Conservation (phyloP, 2,329 filamentous ascomycete species). For the Pseudodiploospora longispora region DNA sequence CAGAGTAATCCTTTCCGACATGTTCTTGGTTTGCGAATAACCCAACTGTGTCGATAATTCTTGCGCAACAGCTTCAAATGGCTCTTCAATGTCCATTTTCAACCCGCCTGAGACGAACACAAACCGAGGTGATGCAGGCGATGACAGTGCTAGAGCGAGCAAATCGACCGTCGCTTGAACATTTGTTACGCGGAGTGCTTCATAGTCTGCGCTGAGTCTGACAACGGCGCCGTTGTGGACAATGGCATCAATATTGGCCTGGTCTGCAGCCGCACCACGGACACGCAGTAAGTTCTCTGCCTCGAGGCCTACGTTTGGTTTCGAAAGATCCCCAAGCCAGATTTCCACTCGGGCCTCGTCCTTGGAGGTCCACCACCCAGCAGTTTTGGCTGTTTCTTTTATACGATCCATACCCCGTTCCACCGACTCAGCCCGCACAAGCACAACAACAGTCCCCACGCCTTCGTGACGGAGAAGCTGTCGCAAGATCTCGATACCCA, state of each 20-base stretch:
- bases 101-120: constrained; percentile 17
- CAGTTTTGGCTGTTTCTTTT: constrained; percentile 1
- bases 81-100: too few relatives aligned
- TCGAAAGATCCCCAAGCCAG: constrained; percentile 26
- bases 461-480: constrained; percentile 3
- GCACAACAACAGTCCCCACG: constrained; percentile 1
- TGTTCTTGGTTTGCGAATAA: too few relatives aligned
- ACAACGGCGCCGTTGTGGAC: constrained; percentile 76
- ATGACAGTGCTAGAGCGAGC: constrained; percentile 9
- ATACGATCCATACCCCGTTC: constrained; percentile 2
- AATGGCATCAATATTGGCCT: constrained; percentile 57
- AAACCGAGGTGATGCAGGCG: constrained; percentile 11
- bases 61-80: too few relatives aligned
- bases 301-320: constrained; percentile 59
- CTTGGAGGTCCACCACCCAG: constrained; percentile 3
- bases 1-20: too few relatives aligned
- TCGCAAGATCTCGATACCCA: constrained; percentile 8
- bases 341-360: constrained; percentile 3
- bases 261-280: constrained; percentile 29
- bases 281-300: constrained; percentile 50
- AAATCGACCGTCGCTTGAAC: constrained; percentile 36
- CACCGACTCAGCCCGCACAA: constrained; percentile 1
- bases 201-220: constrained; percentile 75
- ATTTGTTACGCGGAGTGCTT: constrained; percentile 62
- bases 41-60: too few relatives aligned